phyloP scores from a whole-genome alignment of 2,329 filamentous ascomycete species.

The Thielaviopsis ethacetica region DNA sequence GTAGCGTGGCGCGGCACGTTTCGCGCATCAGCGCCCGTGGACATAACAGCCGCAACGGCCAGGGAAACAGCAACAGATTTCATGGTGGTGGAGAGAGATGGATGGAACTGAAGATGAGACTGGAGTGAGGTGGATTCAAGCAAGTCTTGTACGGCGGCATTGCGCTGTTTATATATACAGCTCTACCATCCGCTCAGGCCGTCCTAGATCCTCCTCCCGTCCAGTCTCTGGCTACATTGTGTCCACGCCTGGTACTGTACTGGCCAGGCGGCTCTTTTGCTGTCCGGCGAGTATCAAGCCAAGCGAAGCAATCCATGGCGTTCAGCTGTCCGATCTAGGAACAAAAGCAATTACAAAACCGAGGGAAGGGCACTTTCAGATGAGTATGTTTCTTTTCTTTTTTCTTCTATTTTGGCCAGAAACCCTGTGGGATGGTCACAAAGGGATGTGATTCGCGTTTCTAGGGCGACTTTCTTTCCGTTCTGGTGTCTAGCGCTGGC shows the following conservation, averaged over 20 bases:
- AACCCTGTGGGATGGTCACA: not conserved
- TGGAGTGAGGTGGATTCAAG: no score
- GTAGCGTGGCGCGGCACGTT: slow-evolving; percentile 3
- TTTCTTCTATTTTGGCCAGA: not conserved
- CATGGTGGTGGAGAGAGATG: not conserved
- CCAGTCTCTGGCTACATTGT: no score
- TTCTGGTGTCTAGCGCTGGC: no score
- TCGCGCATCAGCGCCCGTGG: not conserved
- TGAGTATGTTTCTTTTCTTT: not conserved
- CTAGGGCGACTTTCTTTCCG: not conserved
- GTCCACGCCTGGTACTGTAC: not conserved
- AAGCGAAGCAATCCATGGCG: not conserved
- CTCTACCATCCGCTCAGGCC: no score
- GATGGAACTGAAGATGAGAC: not conserved
- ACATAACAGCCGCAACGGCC: not conserved
- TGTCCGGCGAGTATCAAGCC: not conserved
- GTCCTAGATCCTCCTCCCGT: not conserved
- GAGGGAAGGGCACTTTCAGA: not conserved
- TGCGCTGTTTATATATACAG: no score
- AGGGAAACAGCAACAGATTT: not conserved
- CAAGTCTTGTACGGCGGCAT: no score
- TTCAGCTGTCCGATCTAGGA: not conserved
- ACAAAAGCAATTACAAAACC: not conserved
- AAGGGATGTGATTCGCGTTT: not conserved
- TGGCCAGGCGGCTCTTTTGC: not conserved